Evolutionary conservation across 345 rosid genomes (phyloP), one percentile per base, ranked within the genome.

Genomic region (Carallia brachiata): DNA sequence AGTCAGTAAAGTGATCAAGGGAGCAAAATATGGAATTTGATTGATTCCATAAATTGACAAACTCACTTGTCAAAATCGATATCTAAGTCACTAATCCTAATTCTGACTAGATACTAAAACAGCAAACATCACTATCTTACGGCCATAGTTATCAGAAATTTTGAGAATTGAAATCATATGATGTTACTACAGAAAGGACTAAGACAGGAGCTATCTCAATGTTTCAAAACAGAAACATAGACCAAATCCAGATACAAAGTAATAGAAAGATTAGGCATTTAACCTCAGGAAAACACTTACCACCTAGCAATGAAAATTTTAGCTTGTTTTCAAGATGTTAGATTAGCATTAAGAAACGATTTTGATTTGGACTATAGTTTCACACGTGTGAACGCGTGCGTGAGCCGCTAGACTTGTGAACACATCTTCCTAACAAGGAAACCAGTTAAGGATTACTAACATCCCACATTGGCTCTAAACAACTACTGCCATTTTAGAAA

Each of bases 51-150:
- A 62, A 61, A 37, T 30, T 39, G 30, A 71, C 39, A 55, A 40
- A 71, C 23, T 36, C 5, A 47, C 44, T 53, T 54, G 68, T 63
- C 68, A 15, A 30, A 59, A 63, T 63, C 62, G 13, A 30, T 47
- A 63, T 36, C 52, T 6, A 60, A 60, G 27, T 34, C 54, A 61
- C 30, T 54, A 36, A 13, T 57, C 58, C 15, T 70, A 61, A 52
- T 40, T 18, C n/a, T 57, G 56, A 56, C 64, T 48, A 4, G 3
- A 2, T 28, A 55, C 13, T 23, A 55, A 55, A 8, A 31, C 32
- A 55, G 15, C 32, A 23, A 55, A 23, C 10, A 4, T 44, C 16
- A 44, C 50, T 44, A 2, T 3, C 27, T n/a, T 13, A 23, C 32
- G 6, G 10, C 32, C 30, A 55, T 3, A 55, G 15, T 8, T 23